Base-by-base conservation (phyloP, 495 filamentous ascomycete species). In the Usnea hakonensis region DNA sequence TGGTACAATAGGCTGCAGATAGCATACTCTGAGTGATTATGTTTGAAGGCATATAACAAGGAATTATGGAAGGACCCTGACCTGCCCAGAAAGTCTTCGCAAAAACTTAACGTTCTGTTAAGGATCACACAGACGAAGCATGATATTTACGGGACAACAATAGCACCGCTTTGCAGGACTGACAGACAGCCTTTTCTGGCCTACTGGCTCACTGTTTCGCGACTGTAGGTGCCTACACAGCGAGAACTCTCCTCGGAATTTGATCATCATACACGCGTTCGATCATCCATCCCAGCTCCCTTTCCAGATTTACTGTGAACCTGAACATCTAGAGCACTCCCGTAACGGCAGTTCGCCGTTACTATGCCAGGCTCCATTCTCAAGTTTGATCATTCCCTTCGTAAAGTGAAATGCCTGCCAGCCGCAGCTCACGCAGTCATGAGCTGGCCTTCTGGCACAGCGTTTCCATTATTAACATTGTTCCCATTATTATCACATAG, bases 401-500 rank as follows among this genome's bases (percentile, higher is more conserved):
- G n/a, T n/a, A 43, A 19, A 5, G 41, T 14, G 21, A 43, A 3
- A n/a, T n/a, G 6, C 41, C 41, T 43, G 41, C 41, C 41, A n/a
- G 41, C 9, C 21, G 41, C 6, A 19, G 41, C 41, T 43, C 14
- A 43, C 6, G 41, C 41, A 43, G 41, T 19, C 41, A 43, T 43
- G 41, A 43, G 41, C 17, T 43, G 41, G 16, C 8, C 14, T 43
- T 43, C 41, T n/a, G 41, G 41, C 13, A 59, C 37, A 28, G 44
- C 43, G 28, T 38, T 52, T 23, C 62, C 62, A 50, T 46, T 32
- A 17, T 57, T 30, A 13, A 60, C 23, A 32, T 61, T 41, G 43
- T 44, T 43, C 30, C 62, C 62, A 53, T 64, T 37, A 23, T 60
- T 41, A 26, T 57, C 21, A 53, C 57, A 60, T 38, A 64, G 21